Percentiles rank a stretch among this genome's conserved stretches.
Evolutionary conservation across 345 rosid species (phyloP).

Genomic region (Pugionium cornutum): DNA sequence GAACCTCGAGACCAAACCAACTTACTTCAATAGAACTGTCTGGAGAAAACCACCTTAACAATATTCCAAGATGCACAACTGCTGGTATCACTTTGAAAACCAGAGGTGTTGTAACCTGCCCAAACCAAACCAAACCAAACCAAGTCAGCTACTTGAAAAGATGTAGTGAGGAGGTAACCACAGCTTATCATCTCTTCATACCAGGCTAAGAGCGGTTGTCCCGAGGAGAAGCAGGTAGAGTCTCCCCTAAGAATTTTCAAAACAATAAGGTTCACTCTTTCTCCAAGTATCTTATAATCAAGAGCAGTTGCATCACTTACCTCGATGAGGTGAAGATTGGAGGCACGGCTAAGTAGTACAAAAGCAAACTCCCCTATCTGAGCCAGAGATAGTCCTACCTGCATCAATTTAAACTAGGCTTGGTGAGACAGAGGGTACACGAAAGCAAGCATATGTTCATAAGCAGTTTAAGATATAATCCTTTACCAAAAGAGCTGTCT

Average conservation of each 20-base stretch:
- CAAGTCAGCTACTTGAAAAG: constrained; percentile 13
- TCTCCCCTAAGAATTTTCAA: constrained; percentile 54
- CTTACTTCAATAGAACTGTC: constrained; percentile 47
- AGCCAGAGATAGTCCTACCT: constrained; percentile 63
- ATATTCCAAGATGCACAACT: constrained; percentile 48
- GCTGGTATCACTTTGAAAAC: constrained; percentile 57
- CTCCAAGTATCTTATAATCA: constrained; percentile 8
- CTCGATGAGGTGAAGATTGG: constrained; percentile 89
- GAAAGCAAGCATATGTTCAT: neutral
- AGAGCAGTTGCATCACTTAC: constrained; percentile 43
- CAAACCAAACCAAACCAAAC: constrained; percentile 16
- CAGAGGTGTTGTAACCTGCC: constrained; percentile 56
- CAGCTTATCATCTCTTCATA: constrained; percentile 35
- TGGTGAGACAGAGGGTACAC: neutral
- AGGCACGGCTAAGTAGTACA: constrained; percentile 88
- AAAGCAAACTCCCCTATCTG: constrained; percentile 93
- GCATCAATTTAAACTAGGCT: constrained; percentile 4
- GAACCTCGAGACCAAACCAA: constrained; percentile 19
- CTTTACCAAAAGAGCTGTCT: constrained; percentile 71
- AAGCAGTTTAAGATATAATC: constrained; percentile 8
- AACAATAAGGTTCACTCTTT: constrained; percentile 1
- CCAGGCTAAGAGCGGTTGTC: constrained; percentile 87
- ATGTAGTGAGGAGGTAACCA: neutral
- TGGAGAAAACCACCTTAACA: constrained; percentile 52
- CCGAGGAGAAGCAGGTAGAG: constrained; percentile 81